Percentiles rank a stretch among this genome's conserved stretches.
Evolutionary conservation across 2,329 filamentous ascomycete species (phyloP).

Genomic region (Beauveria sp.): DNA sequence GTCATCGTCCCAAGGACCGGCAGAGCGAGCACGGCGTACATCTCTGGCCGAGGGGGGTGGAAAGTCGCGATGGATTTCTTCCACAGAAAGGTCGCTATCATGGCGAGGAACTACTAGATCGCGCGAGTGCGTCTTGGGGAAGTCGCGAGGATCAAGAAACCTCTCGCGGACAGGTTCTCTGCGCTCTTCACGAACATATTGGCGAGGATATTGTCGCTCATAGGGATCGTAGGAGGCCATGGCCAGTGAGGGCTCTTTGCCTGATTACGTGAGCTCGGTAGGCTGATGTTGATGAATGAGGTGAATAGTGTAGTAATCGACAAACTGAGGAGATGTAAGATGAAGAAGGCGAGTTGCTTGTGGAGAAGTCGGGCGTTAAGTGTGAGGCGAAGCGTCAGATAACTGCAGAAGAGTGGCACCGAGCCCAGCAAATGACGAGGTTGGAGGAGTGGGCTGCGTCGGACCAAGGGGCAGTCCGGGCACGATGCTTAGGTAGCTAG

Average conservation of each 20-base stretch:
- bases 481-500: background rate
- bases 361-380: constrained; percentile 2
- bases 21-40: constrained; percentile 55
- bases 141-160: constrained; percentile 46
- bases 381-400: constrained; percentile 11
- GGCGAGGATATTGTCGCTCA: constrained; percentile 42
- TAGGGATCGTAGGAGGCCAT: constrained; percentile 48
- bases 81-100: constrained; percentile 67
- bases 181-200: constrained; percentile 47
- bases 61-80: constrained; percentile 80
- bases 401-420: constrained; percentile 3
- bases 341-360: constrained; percentile 2
- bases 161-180: constrained; percentile 44
- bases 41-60: constrained; percentile 56
- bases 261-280: constrained; percentile 11
- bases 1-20: constrained; percentile 51
- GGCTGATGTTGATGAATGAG: constrained; percentile 23
- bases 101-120: constrained; percentile 56
- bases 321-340: constrained; percentile 1
- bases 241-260: background rate
- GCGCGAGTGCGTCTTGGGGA: constrained; percentile 36
- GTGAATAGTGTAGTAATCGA: background rate
- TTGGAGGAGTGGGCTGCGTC: constrained; percentile 1
- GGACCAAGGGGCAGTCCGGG: background rate
- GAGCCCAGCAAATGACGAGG: background rate